phyloP scores from a whole-genome alignment of 768 basidiomycete genomes.

The Lactifluus pinguis region DNA sequence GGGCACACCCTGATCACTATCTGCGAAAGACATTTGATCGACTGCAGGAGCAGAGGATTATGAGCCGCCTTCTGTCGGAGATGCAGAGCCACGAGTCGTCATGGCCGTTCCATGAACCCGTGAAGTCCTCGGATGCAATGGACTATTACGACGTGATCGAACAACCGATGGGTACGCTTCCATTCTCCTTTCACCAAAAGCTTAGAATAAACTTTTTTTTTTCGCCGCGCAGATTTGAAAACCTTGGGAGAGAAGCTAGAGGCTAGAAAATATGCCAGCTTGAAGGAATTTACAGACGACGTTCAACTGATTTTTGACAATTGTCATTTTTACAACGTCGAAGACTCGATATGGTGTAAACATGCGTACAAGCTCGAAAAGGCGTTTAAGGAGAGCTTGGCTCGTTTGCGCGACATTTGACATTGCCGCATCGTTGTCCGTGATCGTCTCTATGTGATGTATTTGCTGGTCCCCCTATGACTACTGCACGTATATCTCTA shows the following conservation, averaged over 20 bases:
- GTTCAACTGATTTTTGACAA: slow-evolving; percentile 83
- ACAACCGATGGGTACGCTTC: slow-evolving; percentile 79
- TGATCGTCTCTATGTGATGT: neutral
- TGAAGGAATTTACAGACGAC: slow-evolving; percentile 71
- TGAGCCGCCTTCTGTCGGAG: slow-evolving; percentile 73
- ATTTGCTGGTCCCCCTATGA: neutral
- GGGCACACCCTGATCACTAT: no score
- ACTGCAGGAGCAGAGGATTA: slow-evolving; percentile 41
- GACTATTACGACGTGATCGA: slow-evolving; percentile 90
- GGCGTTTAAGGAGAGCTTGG: slow-evolving; percentile 51
- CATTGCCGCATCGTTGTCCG: neutral
- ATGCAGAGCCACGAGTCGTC: slow-evolving; percentile 67
- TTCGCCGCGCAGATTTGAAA: slow-evolving; percentile 50
- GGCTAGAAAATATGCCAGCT: slow-evolving; percentile 64
- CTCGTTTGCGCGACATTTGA: slow-evolving; percentile 17
- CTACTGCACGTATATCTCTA: slow-evolving; percentile 17
- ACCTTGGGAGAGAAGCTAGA: slow-evolving; percentile 91
- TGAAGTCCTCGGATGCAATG: slow-evolving; percentile 65
- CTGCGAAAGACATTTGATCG: no score
- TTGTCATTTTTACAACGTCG: slow-evolving; percentile 81
- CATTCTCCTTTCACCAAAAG: neutral
- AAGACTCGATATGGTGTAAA: slow-evolving; percentile 68
- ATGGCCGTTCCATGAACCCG: slow-evolving; percentile 85
- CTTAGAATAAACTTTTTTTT: neutral
- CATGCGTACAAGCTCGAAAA: slow-evolving; percentile 81